Percentiles rank a stretch among this genome's conserved stretches.
Evolutionary conservation across 2,329 filamentous ascomycete genomes (phyloP).

Genomic region (Xylaria sp.): DNA sequence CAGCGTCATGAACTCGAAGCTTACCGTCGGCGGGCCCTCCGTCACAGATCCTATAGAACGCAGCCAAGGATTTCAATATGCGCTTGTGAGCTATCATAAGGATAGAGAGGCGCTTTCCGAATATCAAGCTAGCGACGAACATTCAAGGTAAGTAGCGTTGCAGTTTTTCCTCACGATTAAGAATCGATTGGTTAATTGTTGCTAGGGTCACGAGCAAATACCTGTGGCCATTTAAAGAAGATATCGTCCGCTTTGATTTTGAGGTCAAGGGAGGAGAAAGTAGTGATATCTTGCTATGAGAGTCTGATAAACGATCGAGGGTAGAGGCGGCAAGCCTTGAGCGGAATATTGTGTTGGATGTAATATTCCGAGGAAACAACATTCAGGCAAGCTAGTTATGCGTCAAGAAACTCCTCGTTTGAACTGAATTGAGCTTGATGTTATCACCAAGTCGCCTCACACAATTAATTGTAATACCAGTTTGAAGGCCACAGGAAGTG

Average conservation of each 20-base stretch:
- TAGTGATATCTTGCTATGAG: neutral
- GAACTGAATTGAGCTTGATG: no score
- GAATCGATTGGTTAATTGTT: neutral
- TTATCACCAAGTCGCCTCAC: no score
- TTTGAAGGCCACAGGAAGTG: no score
- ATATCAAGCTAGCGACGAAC: constrained; percentile 65
- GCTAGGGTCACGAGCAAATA: constrained; percentile 62
- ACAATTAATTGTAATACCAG: no score
- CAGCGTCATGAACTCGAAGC: constrained; percentile 59
- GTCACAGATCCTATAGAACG: constrained; percentile 62
- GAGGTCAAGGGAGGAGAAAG: constrained; percentile 48
- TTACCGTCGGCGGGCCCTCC: constrained; percentile 64
- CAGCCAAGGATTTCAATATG: constrained; percentile 64
- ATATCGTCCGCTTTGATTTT: constrained; percentile 65
- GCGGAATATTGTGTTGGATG: neutral
- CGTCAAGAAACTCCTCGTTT: no score
- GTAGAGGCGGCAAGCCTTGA: neutral
- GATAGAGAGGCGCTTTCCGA: constrained; percentile 57
- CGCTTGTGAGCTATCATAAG: constrained; percentile 63
- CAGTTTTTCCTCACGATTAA: neutral
- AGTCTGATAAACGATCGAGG: neutral
- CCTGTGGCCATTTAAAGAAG: constrained; percentile 64
- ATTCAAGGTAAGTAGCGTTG: constrained; percentile 55
- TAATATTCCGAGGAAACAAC: neutral
- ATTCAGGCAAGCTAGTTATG: no score